Evolutionary conservation across 371 early-diverging fungal genomes (phyloP), one percentile per base, ranked within the genome.

Genomic region (Rhizomucor pusillus): DNA sequence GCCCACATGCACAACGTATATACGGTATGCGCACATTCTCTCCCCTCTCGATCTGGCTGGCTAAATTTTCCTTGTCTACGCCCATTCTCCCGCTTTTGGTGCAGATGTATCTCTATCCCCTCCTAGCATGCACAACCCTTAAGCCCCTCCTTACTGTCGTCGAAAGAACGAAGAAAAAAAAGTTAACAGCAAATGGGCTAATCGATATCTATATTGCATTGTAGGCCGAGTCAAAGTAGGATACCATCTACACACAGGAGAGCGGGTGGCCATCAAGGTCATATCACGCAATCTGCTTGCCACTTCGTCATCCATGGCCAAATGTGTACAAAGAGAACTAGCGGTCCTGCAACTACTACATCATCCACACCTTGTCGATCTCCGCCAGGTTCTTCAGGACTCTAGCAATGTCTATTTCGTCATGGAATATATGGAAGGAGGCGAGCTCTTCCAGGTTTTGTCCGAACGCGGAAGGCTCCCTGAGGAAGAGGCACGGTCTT

Each of bases 381-480:
- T 94, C 5, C 85, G 85, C 45, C 94, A 96, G 60, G 94, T 94
- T 14, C 85, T 91, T 47, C 94, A 94, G 43, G 73, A 76, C 40
- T 48, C 67, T 5, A 41, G 47, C 14, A 67, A 60, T 59, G 91
- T 91, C 23, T 96, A 91, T 71, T 75, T 99, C 54, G 88, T 99
- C 13, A 89, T 96, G 87, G 98, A 98, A 64, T 93, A 94, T 61
- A 81, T 94, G 52, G 90, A 90, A 63, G 99, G 99, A 36, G 95
- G 94, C 18, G 97, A 98, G 73, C 71, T 99, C 22, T 93, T 95
- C 59, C 93, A 97, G 56, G 84, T 92, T 56, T 75, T 99, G 35
- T 84, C 94, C 35, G 86, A 91, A 57, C 80, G 86, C 43, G 95
- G 95, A 0, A 68, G 88, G 10, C 68, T 99, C 23, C 69, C 82